Evolutionary conservation across 139 green algal genomes (phyloP), one percentile per base, ranked within the genome.

Genomic region (Micractinium sp.): DNA sequence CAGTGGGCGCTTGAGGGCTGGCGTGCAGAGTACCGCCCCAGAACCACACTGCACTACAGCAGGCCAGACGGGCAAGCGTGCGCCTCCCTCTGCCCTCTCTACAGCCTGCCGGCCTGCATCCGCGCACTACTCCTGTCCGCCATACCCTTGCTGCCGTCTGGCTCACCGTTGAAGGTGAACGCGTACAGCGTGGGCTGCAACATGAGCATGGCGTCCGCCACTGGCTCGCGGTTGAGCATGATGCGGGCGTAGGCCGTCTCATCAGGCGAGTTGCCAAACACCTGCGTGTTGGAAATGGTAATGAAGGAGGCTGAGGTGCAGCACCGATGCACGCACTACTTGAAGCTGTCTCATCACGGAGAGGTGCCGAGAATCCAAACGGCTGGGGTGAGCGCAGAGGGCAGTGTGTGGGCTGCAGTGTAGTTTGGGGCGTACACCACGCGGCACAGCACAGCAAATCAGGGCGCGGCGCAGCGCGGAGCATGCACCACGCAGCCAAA

Each of bases 221-320:
- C 94, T 0, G 92, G 89, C 87, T 98, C 96, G 15, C 94, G 94
- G 90, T 96, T 97, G 36, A 99, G 95, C 77, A 71, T 71, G 86
- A 99, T 89, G 22, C 98, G 96, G 86, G 95, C 98, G 91, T 96
- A 98, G 0, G 97, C 98, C 3, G 98, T 99, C 94, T 99, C 98
- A 87, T 99, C 98, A 0, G 98, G 98, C 29, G 92, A 96, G 92
- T 98, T 98, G 89, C 97, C 97, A 91, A 99, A 99, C 87, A 99
- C 97, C 88, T 96, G 63, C n/a, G n/a, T n/a, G n/a, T n/a, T n/a
- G n/a, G n/a, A n/a, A n/a, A n/a, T n/a, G n/a, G n/a, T n/a, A n/a
- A n/a, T n/a, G n/a, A n/a, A n/a, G n/a, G n/a, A n/a, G n/a, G n/a
- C n/a, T n/a, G n/a, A n/a, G n/a, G n/a, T n/a, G n/a, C n/a, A n/a